These are phyloP conservation scores for Hypocrella siamensis DNA, from an alignment of 2,329 filamentous ascomycete species.

Conservation along the genomic window DNA sequence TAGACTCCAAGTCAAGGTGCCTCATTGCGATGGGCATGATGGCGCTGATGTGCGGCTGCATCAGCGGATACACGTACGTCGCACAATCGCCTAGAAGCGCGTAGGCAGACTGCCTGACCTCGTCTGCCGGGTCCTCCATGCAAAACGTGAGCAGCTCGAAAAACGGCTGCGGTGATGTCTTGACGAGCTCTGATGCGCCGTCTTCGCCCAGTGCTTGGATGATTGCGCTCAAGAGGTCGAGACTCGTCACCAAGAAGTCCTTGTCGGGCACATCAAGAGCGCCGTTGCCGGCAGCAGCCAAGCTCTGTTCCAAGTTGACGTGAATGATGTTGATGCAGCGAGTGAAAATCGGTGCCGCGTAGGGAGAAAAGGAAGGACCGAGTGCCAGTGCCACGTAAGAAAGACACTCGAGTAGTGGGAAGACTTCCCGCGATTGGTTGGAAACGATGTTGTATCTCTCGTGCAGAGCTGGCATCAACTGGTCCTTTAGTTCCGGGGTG, in stretches of 20 bases:
- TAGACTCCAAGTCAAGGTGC: constrained; percentile 69
- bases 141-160: constrained; percentile 85
- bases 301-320: constrained; percentile 69
- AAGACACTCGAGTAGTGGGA: constrained; percentile 88
- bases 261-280: constrained; percentile 72
- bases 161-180: constrained; percentile 62
- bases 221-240: constrained; percentile 84
- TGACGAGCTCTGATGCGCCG: constrained; percentile 63
- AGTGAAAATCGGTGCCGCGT: constrained; percentile 71
- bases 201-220: constrained; percentile 70
- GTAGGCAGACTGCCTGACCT: constrained; percentile 92
- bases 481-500: constrained; percentile 62
- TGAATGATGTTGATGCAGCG: constrained; percentile 87
- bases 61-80: constrained; percentile 74
- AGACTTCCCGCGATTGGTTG: constrained; percentile 83
- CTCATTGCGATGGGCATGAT: constrained; percentile 71
- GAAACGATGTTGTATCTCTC: constrained; percentile 73
- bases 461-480: constrained; percentile 87
- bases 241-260: constrained; percentile 88
- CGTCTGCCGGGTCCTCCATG: constrained; percentile 80
- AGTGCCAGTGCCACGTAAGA: constrained; percentile 87
- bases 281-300: constrained; percentile 53
- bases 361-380: constrained; percentile 66
- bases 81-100: constrained; percentile 89
- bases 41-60: constrained; percentile 56